phyloP scores from a whole-genome alignment of 2,329 filamentous ascomycete species.

The Chrysoporthe puriensis region DNA sequence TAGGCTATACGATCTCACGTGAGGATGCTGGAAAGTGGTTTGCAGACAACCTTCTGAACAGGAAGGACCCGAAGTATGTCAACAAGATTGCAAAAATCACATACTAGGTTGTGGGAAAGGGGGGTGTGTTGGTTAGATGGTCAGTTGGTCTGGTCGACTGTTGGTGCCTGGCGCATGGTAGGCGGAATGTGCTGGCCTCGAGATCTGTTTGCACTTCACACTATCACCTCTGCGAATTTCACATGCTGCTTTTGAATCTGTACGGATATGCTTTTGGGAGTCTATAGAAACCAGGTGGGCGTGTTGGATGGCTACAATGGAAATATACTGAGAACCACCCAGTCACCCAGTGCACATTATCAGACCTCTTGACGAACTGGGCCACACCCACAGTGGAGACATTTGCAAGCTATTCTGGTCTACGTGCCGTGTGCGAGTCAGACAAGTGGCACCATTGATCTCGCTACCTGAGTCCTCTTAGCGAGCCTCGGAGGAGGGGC shows the following conservation, averaged over 20 bases:
- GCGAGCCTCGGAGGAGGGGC: neutral
- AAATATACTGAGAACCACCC: neutral
- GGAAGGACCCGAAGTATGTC: slow-evolving; percentile 10
- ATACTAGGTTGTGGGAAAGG: neutral
- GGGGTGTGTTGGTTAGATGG: neutral
- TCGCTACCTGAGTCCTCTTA: neutral
- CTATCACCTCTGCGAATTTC: neutral
- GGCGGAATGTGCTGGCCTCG: neutral
- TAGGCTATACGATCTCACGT: slow-evolving; percentile 52
- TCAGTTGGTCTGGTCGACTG: neutral
- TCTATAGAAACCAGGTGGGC: neutral
- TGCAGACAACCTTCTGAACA: slow-evolving; percentile 35
- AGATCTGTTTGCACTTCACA: neutral
- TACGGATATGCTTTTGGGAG: neutral
- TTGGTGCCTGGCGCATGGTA: neutral
- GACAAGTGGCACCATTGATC: slow-evolving; percentile 5
- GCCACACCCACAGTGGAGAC: neutral
- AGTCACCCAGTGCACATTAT: neutral
- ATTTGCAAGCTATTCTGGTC: slow-evolving; percentile 1
- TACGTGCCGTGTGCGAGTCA: slow-evolving; percentile 3
- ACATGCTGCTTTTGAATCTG: neutral
- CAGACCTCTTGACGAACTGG: neutral
- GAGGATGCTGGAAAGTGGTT: slow-evolving; percentile 54
- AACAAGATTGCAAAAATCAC: slow-evolving; percentile 17
- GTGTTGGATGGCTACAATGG: neutral